A percentile compares a stretch with the other conserved stretches of the same genome.
These are phyloP conservation scores for Alternaria atra DNA, from an alignment of 2,329 filamentous ascomycete genomes.

Conservation along the genomic window DNA sequence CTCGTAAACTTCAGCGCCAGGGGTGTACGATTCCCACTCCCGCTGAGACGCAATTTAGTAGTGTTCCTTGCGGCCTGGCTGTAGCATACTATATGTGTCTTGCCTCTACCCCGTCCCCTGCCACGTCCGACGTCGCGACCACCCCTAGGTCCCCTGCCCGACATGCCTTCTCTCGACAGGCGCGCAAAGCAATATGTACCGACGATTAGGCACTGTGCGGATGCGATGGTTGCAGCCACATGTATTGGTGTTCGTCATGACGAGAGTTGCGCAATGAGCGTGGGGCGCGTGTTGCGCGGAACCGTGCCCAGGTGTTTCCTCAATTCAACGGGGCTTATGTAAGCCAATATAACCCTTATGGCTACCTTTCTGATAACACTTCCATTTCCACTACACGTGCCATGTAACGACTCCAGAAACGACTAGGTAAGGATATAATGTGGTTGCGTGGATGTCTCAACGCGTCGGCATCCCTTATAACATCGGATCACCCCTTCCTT, in stretches of 20 bases:
- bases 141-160: slow-evolving; percentile 29
- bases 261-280: neutral
- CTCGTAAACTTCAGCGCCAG: slow-evolving; percentile 40
- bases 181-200: neutral
- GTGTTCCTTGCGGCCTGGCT: neutral
- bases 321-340: neutral
- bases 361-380: neutral
- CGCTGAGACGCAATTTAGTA: slow-evolving; percentile 29
- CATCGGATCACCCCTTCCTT: neutral
- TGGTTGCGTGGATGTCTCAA: neutral
- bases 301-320: neutral
- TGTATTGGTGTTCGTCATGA: neutral
- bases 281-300: neutral
- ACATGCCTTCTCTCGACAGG: slow-evolving; percentile 25
- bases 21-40: slow-evolving; percentile 42
- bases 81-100: slow-evolving; percentile 26
- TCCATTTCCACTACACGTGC: neutral
- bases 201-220: neutral
- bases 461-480: neutral
- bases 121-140: slow-evolving; percentile 21
- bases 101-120: slow-evolving; percentile 21
- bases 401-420: neutral
- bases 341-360: neutral
- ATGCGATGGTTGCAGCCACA: neutral
- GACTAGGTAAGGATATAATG: neutral